These are phyloP conservation scores for Lantana camara DNA, from an alignment of 257 asterid species.

Conservation along the genomic window DNA sequence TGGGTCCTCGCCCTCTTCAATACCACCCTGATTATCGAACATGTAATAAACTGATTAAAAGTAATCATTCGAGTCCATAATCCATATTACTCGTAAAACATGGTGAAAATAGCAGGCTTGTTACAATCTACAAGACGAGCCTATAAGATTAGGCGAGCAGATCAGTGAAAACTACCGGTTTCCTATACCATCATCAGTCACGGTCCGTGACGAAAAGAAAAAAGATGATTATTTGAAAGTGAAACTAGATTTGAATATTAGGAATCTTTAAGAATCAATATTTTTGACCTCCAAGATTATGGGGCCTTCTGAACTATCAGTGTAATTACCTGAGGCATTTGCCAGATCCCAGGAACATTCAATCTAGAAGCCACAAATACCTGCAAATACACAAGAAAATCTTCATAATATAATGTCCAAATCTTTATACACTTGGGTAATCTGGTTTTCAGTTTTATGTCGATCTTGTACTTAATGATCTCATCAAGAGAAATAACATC, in stretches of 20 bases:
- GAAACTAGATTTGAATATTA: neutral
- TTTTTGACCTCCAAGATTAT: neutral
- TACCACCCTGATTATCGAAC: slow-evolving; percentile 65
- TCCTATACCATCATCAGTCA: too few relatives aligned
- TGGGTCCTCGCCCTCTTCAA: slow-evolving; percentile 97
- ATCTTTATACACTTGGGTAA: too few relatives aligned
- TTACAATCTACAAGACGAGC: too few relatives aligned
- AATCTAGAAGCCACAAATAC: slow-evolving; percentile 94
- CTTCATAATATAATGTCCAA: too few relatives aligned
- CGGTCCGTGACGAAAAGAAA: too few relatives aligned
- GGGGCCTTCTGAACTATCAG: neutral
- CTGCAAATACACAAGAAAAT: slow-evolving; percentile 63
- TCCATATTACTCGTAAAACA: neutral
- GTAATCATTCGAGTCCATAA: neutral
- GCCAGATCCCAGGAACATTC: slow-evolving; percentile 99
- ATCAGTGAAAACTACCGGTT: too few relatives aligned
- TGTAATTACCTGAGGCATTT: slow-evolving; percentile 93
- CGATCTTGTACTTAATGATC: neutral
- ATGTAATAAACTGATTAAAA: neutral
- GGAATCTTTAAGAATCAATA: neutral
- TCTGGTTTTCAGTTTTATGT: slow-evolving; percentile 9
- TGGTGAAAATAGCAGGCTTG: neutral
- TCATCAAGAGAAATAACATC: neutral
- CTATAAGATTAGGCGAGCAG: too few relatives aligned
- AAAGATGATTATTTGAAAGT: too few relatives aligned